Evolutionary conservation across 2,329 filamentous ascomycete genomes (phyloP).

Genomic region (Penicillium sp.): DNA sequence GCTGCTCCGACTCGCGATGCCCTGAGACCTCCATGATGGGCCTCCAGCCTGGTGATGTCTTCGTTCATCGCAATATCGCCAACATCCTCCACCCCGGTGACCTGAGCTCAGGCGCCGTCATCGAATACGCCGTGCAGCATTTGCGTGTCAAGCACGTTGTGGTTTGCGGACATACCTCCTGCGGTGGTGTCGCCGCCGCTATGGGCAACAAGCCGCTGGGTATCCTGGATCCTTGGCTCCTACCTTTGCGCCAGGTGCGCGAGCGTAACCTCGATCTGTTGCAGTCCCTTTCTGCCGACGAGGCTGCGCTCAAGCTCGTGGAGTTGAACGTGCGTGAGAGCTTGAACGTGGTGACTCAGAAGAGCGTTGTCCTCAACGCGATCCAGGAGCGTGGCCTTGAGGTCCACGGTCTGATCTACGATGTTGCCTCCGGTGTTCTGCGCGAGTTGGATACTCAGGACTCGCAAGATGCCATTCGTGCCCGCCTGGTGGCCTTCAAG

Average conservation of each 20-base stretch:
- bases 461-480: constrained; percentile 38
- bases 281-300: constrained; percentile 46
- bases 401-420: constrained; percentile 76
- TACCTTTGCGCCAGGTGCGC: constrained; percentile 55
- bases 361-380: constrained; percentile 67
- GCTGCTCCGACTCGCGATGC: constrained; percentile 81
- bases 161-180: constrained; percentile 61
- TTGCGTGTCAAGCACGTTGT: constrained; percentile 66
- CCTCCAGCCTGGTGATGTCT: constrained; percentile 77
- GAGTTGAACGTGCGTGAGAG: constrained; percentile 74
- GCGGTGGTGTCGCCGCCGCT: constrained; percentile 58
- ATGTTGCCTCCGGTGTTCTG: constrained; percentile 58
- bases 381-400: constrained; percentile 67
- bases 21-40: constrained; percentile 80
- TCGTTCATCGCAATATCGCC: constrained; percentile 87
- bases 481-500: constrained; percentile 42
- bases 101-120: constrained; percentile 70
- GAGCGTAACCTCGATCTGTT: constrained; percentile 54
- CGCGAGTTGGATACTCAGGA: constrained; percentile 51
- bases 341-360: constrained; percentile 65
- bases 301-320: constrained; percentile 61
- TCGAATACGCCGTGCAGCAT: constrained; percentile 74
- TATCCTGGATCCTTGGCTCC: constrained; percentile 60
- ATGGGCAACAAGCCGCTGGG: constrained; percentile 58
- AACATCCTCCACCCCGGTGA: constrained; percentile 76